Evolutionary conservation across 768 basidiomycete genomes (phyloP).

Genomic region (Gymnopilus dilepis): DNA sequence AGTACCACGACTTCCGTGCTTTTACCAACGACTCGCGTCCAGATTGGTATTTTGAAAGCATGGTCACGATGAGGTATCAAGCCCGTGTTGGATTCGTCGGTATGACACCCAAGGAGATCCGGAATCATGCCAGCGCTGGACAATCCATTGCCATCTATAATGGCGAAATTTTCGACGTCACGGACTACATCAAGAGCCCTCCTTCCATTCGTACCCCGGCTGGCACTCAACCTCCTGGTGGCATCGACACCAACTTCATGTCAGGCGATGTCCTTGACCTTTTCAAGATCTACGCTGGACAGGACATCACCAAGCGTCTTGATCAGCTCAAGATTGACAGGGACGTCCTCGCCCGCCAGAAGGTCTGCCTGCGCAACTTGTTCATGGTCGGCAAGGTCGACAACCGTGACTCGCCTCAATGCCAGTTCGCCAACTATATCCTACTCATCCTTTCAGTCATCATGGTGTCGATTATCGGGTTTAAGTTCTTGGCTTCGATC

Average conservation of each 20-base stretch:
- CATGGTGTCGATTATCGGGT: constrained; percentile 95
- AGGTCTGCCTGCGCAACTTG: constrained; percentile 89
- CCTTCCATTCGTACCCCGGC: constrained; percentile 58
- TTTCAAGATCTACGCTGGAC: constrained; percentile 78
- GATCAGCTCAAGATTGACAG: constrained; percentile 65
- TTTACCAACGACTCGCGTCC: constrained; percentile 89
- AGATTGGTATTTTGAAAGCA: constrained; percentile 97
- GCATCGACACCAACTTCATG: constrained; percentile 69
- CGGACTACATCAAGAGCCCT: constrained; percentile 74
- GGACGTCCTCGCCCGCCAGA: constrained; percentile 70
- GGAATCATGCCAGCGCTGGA: constrained; percentile 66
- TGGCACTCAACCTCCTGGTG: constrained; percentile 48
- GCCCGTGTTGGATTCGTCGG: constrained; percentile 90
- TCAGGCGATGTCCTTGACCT: constrained; percentile 65
- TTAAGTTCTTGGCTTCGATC: constrained; percentile 94
- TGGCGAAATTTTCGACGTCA: constrained; percentile 85
- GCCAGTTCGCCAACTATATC: constrained; percentile 90
- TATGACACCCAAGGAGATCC: constrained; percentile 76
- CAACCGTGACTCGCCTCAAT: constrained; percentile 90
- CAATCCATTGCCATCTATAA: constrained; percentile 86
- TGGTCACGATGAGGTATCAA: constrained; percentile 92
- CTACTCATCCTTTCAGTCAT: constrained; percentile 86
- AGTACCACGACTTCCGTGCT: constrained; percentile 96
- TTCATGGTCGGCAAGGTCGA: constrained; percentile 93
- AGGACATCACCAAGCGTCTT: constrained; percentile 81